Evolutionary conservation across 768 basidiomycete species (phyloP), one percentile per base, ranked within the genome.

Genomic region (Phylloporus sp.): DNA sequence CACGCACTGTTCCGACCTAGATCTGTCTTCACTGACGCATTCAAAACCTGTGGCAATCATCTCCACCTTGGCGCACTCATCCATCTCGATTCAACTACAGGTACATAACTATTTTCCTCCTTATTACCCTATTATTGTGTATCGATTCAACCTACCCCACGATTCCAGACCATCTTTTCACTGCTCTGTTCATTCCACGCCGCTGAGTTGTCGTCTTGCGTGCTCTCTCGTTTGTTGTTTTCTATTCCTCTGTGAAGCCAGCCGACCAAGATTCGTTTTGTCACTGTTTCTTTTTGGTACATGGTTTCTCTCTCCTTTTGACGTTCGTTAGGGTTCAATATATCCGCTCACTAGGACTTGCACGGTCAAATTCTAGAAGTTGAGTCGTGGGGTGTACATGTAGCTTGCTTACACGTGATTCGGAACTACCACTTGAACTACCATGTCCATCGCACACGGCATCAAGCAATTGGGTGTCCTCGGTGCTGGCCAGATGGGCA

Each of bases 401-500:
- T 47, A 47, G 2, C 16, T 9, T 16, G 2, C 16, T 9, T 16
- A 23, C 58, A 59, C 54, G 58, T 59, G 58, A 59, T 58, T 56
- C 41, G 56, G 47, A 55, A 23, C 44, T 32, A 18, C 20, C 11
- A 45, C 40, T 36, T 18, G 20, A 29, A 38, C 52, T 15, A 56
- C 42, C 53, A 64, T 66, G 64, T 66, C 79, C 46, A 63, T 88
- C 48, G 73, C 77, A 18, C 90, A 91, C 60, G 88, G 86, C 42
- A 83, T 94, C 56, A 81, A 80, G 48, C 81, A 76, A 4, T 71
- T 92, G 0, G 92, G 88, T 22, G 82, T 94, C 55, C 76, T 95
- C 31, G 88, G 89, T 40, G 85, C 88, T 18, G 90, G 89, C 44
- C 88, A 91, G 66, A 91, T 90, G 88, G 95, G 95, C 56, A 82